Evolutionary conservation across 2,329 filamentous ascomycete genomes (phyloP).

Genomic region (Beauveria asiatica): DNA sequence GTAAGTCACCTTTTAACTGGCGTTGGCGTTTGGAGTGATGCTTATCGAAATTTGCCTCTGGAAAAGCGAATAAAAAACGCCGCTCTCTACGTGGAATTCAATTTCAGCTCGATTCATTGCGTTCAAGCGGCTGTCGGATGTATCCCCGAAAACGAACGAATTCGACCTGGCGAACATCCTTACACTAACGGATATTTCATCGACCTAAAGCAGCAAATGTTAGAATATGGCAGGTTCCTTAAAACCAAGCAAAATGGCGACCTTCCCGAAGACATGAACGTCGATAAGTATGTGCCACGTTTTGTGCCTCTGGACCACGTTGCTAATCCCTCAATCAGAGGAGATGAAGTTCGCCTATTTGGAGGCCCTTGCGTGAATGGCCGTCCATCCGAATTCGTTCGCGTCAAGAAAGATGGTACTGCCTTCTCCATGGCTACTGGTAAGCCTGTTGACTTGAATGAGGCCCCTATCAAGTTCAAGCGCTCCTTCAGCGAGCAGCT

Average conservation of each 20-base stretch:
- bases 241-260: conserved; percentile 61
- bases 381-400: conserved; percentile 73
- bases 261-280: conserved; percentile 49
- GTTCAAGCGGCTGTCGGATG: conserved; percentile 83
- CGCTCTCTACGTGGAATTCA: conserved; percentile 73
- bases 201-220: conserved; percentile 89
- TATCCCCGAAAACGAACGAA: conserved; percentile 78
- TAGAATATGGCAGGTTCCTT: conserved; percentile 79
- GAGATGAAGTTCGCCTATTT: conserved; percentile 68
- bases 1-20: conserved; percentile 66
- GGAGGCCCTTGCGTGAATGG: conserved; percentile 78
- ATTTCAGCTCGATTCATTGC: conserved; percentile 81
- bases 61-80: conserved; percentile 72
- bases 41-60: conserved; percentile 61
- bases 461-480: conserved; percentile 48
- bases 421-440: conserved; percentile 69
- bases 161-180: conserved; percentile 73
- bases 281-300: conserved; percentile 44
- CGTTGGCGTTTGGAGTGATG: conserved; percentile 50
- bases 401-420: conserved; percentile 71
- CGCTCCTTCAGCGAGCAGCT: conserved; percentile 60
- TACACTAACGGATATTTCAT: conserved; percentile 97
- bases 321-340: conserved; percentile 25
- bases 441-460: conserved; percentile 49
- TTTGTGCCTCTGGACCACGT: conserved; percentile 21